Evolutionary conservation across 208 protist genomes (phyloP).

Genomic region (Leishmania gerbilli): DNA sequence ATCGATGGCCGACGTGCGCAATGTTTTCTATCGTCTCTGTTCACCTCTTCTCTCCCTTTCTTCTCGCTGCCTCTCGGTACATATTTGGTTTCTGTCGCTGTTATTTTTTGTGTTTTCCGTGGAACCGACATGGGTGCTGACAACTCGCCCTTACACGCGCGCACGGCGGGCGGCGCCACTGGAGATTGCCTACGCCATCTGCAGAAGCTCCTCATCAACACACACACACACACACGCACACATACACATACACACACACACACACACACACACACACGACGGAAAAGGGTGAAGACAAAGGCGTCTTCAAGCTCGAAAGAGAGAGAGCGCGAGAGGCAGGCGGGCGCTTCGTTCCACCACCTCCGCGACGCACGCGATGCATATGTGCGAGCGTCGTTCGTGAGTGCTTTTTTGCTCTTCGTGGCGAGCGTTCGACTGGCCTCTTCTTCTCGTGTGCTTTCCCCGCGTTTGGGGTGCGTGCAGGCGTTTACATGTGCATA

Average conservation of each 20-base stretch:
- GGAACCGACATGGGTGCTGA: neutral
- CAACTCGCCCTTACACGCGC: constrained; percentile 2
- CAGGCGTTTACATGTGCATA: neutral
- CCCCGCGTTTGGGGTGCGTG: neutral
- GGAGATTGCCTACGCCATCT: neutral
- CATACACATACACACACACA: neutral
- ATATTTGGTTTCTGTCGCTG: neutral
- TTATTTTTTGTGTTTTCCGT: neutral
- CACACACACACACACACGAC: neutral
- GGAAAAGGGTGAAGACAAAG: neutral
- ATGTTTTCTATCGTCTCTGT: neutral
- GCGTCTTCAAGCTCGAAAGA: neutral
- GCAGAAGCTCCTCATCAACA: neutral
- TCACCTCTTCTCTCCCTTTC: neutral
- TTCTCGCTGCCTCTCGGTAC: neutral
- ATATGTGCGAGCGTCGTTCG: neutral
- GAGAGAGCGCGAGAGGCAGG: neutral
- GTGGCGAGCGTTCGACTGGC: neutral
- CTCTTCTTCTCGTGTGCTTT: neutral
- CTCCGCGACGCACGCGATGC: neutral
- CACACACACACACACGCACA: neutral
- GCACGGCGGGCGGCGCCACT: neutral
- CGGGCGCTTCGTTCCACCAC: neutral
- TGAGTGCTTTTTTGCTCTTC: neutral
- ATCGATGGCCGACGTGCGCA: neutral